Evolutionary conservation across 306 rosid genomes (phyloP).

Genomic region (Inga oerstediana): DNA sequence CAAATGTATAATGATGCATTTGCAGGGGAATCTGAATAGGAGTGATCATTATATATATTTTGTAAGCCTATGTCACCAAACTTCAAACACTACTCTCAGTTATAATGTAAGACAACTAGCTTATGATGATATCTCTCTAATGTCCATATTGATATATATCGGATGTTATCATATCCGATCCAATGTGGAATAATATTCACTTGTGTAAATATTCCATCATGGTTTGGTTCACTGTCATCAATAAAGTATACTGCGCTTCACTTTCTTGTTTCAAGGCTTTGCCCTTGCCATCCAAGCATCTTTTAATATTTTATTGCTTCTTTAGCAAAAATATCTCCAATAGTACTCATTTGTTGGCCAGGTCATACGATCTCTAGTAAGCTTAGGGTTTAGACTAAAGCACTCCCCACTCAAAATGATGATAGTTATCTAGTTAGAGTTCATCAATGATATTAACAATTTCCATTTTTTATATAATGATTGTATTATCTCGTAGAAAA

Average conservation of each 20-base stretch:
- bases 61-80: conserved; percentile 47
- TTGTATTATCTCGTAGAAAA: too few species aligned
- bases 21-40: conserved; percentile 33
- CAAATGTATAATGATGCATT: conserved; percentile 10
- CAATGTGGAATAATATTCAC: background rate
- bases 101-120: conserved; percentile 22
- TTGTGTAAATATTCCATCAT: background rate
- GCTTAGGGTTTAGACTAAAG: background rate
- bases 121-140: conserved; percentile 4
- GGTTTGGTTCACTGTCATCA: background rate
- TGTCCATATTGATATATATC: background rate
- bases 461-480: background rate
- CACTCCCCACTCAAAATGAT: background rate
- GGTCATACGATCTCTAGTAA: background rate
- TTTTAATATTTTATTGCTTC: conserved; percentile 17
- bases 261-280: background rate
- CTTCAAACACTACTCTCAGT: conserved; percentile 37
- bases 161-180: conserved; percentile 1
- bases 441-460: background rate
- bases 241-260: background rate
- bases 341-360: background rate
- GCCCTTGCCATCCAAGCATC: background rate
- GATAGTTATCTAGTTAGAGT: background rate
- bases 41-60: conserved; percentile 27
- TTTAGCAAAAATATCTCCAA: conserved; percentile 19